phyloP scores from a whole-genome alignment of 441 rosid species.

The Eruca vesicaria region DNA sequence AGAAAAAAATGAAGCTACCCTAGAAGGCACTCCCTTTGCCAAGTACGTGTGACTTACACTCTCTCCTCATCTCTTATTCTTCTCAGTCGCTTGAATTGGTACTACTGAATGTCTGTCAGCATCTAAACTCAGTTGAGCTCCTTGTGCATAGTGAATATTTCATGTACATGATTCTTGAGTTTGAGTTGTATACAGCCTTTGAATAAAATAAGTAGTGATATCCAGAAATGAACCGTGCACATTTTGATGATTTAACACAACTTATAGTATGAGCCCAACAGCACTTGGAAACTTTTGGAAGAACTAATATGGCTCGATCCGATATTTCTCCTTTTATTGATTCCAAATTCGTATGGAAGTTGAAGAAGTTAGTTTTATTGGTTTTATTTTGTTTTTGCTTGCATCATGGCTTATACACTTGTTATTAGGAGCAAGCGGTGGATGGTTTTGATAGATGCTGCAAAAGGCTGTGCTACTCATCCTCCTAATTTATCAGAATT shows the following conservation, averaged over 20 bases:
- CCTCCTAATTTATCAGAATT: slow-evolving; percentile 80
- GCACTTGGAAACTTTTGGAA: not conserved
- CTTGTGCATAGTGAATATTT: not conserved
- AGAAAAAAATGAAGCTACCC: slow-evolving; percentile 51
- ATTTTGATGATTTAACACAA: not conserved
- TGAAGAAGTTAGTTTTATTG: not conserved
- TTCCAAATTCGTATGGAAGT: not conserved
- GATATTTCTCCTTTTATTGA: not conserved
- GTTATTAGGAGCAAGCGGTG: slow-evolving; percentile 54
- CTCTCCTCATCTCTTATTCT: slow-evolving; percentile 9
- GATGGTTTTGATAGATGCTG: slow-evolving; percentile 98
- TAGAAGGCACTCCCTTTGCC: slow-evolving; percentile 54
- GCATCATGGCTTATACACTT: slow-evolving; percentile 6
- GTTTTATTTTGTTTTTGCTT: slow-evolving; percentile 1
- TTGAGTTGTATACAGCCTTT: not conserved
- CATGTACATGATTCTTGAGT: not conserved
- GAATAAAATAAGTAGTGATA: not conserved
- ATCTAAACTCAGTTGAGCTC: not conserved
- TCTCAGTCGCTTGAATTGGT: slow-evolving; percentile 4
- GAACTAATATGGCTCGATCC: not conserved
- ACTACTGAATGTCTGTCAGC: not conserved
- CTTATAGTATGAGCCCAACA: not conserved
- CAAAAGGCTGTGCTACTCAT: slow-evolving; percentile 83
- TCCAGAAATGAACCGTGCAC: not conserved
- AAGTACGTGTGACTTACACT: slow-evolving; percentile 44